phyloP scores from a whole-genome alignment of 2,329 filamentous ascomycete genomes.

The Hansfordia pulvinata region DNA sequence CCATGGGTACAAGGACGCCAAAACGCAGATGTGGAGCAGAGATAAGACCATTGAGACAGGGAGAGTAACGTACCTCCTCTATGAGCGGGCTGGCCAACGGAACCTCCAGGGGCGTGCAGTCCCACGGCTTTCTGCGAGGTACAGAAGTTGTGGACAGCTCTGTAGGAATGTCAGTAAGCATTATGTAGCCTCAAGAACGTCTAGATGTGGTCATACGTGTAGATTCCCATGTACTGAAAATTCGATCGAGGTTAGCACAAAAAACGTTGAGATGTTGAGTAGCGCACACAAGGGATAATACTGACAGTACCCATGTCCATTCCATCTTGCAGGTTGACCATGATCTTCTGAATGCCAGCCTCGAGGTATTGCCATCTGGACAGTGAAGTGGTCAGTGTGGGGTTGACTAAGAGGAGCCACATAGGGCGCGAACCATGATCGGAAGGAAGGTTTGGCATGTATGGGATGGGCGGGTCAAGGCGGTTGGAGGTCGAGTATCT shows the following conservation, averaged over 20 bases:
- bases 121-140: constrained; percentile 88
- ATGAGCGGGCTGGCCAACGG: constrained; percentile 41
- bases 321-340: constrained; percentile 81
- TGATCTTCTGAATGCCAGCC: constrained; percentile 78
- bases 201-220: constrained; percentile 48
- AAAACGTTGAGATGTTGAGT: no score
- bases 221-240: constrained; percentile 79
- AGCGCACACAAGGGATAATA: constrained; percentile 4
- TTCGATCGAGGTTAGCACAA: no score
- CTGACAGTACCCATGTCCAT: constrained; percentile 82
- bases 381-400: constrained; percentile 4
- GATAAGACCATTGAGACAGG: no score
- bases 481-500: no score
- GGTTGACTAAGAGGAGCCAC: no score
- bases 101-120: constrained; percentile 25
- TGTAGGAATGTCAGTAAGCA: constrained; percentile 27
- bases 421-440: no score
- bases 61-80: constrained; percentile 47
- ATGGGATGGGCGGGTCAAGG: no score
- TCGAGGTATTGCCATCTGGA: constrained; percentile 81
- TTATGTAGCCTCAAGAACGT: neutral
- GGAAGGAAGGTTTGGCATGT: no score
- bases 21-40: no score
- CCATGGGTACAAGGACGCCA: no score
- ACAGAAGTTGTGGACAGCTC: constrained; percentile 95